Base-by-base conservation (phyloP, 2,329 filamentous ascomycete genomes). In the Pseudofabraea citricarpa region DNA sequence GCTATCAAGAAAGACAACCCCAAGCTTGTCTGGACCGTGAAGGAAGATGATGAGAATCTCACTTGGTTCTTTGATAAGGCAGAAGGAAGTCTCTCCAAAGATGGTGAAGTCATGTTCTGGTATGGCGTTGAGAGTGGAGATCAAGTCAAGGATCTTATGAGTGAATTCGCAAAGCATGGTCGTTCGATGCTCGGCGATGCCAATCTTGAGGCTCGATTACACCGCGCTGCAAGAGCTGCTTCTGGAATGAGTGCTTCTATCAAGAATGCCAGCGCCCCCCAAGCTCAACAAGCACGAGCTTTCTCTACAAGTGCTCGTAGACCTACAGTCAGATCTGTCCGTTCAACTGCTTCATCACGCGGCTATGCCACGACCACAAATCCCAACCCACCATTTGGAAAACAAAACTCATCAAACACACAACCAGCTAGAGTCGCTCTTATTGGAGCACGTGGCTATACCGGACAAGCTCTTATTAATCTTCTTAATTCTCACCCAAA, bases 51-150 rank as follows among this genome's bases (percentile, higher is more conserved):
- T 57, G 91, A 97, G 75, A 96, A 97, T 64, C 73, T 97, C 57
- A 90, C 89, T 9, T 97, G 91, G 93, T 96, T 97, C 74, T 94
- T 95, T 55, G 90, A 95, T 67, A 95, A 95, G 75, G 86, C 91
- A 8, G 90, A 96, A 56, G 91, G 93, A 44, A 95, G 88, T 66
- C 78, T 96, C 57, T 88, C 85, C 50, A 81, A 83, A 44, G 82
- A 88, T 54, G 89, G 89, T 46, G 88, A 90, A 60, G 88, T 96
- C 29, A 83, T 97, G 60, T 97, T 97, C 74, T 97, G 91, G 87
- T 95, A 94, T 64, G 61, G 61, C 36, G 81, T 93, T 46, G 86
- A 93, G 53, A 83, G 82, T 43, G 81, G 84, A 23, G 82, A 88
- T 40, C 87, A 95, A 63, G 85, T 96, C 18, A 82, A 84, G 56